These are phyloP conservation scores for Fagopyrum homotropicum DNA, from an alignment of 148 eudicot genomes.

Conservation along the genomic window DNA sequence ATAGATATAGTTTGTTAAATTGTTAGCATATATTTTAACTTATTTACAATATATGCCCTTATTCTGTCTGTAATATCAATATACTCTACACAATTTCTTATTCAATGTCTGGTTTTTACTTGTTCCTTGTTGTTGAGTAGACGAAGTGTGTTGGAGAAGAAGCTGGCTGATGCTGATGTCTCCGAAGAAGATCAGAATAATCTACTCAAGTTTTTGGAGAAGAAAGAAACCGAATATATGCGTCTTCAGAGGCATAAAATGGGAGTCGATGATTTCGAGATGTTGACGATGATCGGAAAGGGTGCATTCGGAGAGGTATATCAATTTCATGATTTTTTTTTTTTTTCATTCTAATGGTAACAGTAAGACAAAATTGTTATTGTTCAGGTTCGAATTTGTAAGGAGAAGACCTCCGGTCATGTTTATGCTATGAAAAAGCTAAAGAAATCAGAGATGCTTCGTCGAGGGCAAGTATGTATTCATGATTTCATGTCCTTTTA, in stretches of 20 bases:
- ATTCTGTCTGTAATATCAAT: no score
- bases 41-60: no score
- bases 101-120: no score
- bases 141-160: slow-evolving; percentile 30
- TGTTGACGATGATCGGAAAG: slow-evolving; percentile 35
- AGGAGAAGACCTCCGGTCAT: slow-evolving; percentile 25
- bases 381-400: slow-evolving; percentile 30
- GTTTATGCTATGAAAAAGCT: slow-evolving; percentile 35
- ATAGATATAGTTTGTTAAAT: no score
- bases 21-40: no score
- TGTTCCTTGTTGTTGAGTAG: slow-evolving; percentile 12
- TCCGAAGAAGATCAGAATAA: slow-evolving; percentile 36
- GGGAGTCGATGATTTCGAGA: slow-evolving; percentile 40
- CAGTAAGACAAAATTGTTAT: neutral
- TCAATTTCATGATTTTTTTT: neutral
- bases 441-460: slow-evolving; percentile 33
- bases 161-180: slow-evolving; percentile 35
- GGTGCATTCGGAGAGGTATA: slow-evolving; percentile 44
- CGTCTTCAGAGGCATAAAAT: slow-evolving; percentile 36
- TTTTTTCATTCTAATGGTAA: neutral
- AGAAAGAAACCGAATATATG: slow-evolving; percentile 41
- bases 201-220: slow-evolving; percentile 30
- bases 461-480: slow-evolving; percentile 29
- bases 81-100: no score
- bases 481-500: neutral